Base-by-base conservation (phyloP, 2,329 filamentous ascomycete genomes). In the Ascochyta clinopodiicola region DNA sequence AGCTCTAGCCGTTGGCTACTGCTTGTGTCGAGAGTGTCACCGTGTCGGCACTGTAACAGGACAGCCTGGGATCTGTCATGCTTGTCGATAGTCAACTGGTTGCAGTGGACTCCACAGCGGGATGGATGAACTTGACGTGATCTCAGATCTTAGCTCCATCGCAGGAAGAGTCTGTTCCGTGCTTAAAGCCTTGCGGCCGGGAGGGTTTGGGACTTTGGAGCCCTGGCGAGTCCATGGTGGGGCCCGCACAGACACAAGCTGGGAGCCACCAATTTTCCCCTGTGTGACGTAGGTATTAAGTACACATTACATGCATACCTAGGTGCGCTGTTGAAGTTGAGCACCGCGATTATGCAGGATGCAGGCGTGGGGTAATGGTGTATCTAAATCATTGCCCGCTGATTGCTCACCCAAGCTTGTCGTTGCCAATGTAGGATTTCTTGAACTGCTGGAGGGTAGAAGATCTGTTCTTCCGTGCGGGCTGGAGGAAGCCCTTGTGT, bases 61-160 rank as follows among this genome's bases (percentile, higher is more conserved):
- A 36, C 29, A 6, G 24, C 8, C 19, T 32, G 35, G 15, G 21
- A 46, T 46, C 25, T 45, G 32, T 32, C 37, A 51, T 56, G 36
- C 31, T 43, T 22, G 39, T 17, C 34, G 42, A 31, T 25, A 19
- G 42, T 43, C 19, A 36, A 39, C 17, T 13, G 21, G 10, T 27
- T 44, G n/a, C 7, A 37, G 42, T 36, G 29, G 36, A n/a, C 35
- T 50, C 52, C 47, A 56, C 53, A 48, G 27, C 53, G 53, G 47
- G 47, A 56, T 34, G 21, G 44, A 51, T 37, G 21, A 39, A 47
- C 51, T 36, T 56, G 52, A 47, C 47, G 32, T 51, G 43, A n/a
- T 46, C 31, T 34, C 32, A 51, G 51, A 51, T 51, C 47, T 39
- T 51, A 56, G 51, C 36, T 47, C 53, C 47, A 47, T 47, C 38